Evolutionary conservation across 352 stramenopile species (phyloP), one percentile per base, ranked within the genome.

Genomic region (Globisporangium nagaii): DNA sequence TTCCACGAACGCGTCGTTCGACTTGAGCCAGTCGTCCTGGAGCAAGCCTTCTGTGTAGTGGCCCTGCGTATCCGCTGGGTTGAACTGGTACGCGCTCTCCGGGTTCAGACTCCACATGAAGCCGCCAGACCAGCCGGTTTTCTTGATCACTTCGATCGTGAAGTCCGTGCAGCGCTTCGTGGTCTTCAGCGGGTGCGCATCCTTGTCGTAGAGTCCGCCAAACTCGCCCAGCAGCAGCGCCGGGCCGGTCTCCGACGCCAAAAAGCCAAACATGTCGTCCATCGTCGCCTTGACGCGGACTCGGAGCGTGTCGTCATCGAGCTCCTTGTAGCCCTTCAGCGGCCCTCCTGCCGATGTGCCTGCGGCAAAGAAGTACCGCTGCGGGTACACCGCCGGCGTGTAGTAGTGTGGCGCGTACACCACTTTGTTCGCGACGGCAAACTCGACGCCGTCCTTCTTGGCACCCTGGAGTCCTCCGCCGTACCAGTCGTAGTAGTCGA

Each of bases 401-500:
- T 75, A 73, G 40, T 73, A 75, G 53, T 75, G 66, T 9, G 66
- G 66, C 10, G 66, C 66, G 31, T 58, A 75, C 11, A 74, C 66
- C 12, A 75, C 37, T 24, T 75, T 75, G 41, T 75, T 25, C 19
- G 36, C 28, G 4, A 64, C 27, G 1, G 9, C 22, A 15, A 75
- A 67, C 22, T 62, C 41, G 20, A 73, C n/a, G 1, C 50, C 44
- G 15, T 41, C 40, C 1, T 39, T 59, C 50, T 62, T 65, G 20
- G 63, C 67, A 3, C 52, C 60, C 10, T 75, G 65, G 9, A 75
- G 39, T 1, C 67, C 67, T 4, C 67, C 67, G 31, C 67, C 67
- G 52, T 66, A 75, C 67, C 67, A 75, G 32, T 75, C 67, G 54
- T 68, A 71, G 51, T 71, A 74, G 8, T 44, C 47, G 20, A 66